Percentiles rank a stretch among this genome's conserved stretches.
These are phyloP conservation scores for Leersia perrieri DNA, from an alignment of 176 grass and related monocot species.

Conservation along the genomic window DNA sequence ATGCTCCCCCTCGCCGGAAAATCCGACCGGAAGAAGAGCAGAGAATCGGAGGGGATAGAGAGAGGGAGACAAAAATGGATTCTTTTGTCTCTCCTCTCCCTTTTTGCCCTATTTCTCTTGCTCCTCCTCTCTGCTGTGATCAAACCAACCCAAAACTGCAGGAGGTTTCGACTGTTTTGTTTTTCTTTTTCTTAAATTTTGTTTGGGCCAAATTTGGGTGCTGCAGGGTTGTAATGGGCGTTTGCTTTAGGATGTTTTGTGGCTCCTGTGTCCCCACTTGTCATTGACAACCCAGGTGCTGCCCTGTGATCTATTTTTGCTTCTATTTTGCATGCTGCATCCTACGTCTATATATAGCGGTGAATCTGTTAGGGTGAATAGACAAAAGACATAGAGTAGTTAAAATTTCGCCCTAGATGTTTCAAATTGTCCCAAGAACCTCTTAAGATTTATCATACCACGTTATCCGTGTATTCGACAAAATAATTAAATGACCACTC, in stretches of 20 bases:
- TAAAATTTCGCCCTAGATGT: too few species aligned
- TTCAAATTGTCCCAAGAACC: too few species aligned
- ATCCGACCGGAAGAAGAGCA: not conserved
- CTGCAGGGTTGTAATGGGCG: not conserved
- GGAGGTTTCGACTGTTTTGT: not conserved
- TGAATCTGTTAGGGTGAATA: too few species aligned
- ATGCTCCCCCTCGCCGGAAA: not conserved
- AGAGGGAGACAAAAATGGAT: constrained; percentile 32
- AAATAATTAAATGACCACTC: too few species aligned
- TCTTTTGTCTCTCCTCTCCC: constrained; percentile 40
- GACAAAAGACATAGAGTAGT: too few species aligned
- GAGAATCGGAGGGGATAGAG: too few species aligned
- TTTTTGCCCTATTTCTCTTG: constrained; percentile 45
- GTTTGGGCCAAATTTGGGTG: constrained; percentile 33
- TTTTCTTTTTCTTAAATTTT: not conserved
- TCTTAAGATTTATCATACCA: too few species aligned
- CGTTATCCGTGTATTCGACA: too few species aligned
- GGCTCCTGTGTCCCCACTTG: constrained; percentile 21
- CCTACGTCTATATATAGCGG: too few species aligned
- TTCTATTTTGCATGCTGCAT: too few species aligned
- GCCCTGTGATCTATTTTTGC: not conserved
- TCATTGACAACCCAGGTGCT: not conserved
- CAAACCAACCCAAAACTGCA: constrained; percentile 18
- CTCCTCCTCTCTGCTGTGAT: constrained; percentile 8
- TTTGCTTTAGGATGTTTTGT: constrained; percentile 32